A percentile compares a stretch with the other conserved stretches of the same genome.
These are phyloP conservation scores for Ministeria vibrans DNA, from an alignment of 78 protist genomes.

Conservation along the genomic window DNA sequence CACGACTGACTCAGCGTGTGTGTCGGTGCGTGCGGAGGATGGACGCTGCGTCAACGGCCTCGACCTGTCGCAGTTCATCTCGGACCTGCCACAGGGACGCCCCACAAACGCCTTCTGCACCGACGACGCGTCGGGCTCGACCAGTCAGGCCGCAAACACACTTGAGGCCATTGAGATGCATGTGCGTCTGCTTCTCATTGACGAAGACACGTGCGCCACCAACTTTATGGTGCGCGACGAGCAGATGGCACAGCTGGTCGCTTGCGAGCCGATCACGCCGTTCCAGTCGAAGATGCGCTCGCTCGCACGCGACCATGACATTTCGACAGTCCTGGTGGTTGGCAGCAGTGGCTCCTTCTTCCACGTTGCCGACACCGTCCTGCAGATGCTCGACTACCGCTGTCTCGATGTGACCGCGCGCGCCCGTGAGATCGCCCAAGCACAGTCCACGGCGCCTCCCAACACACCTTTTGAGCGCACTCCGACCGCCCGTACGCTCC, in stretches of 20 bases:
- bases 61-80: constrained; percentile 43
- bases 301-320: constrained; percentile 9
- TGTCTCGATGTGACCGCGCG: neutral
- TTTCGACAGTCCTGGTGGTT: constrained; percentile 38
- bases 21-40: constrained; percentile 53
- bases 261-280: constrained; percentile 52
- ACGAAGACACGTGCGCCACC: constrained; percentile 63
- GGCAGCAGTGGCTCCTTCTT: constrained; percentile 56
- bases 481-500: no score
- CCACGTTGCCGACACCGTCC: constrained; percentile 32
- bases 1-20: neutral
- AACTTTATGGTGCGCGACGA: constrained; percentile 55
- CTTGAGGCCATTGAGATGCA: constrained; percentile 41
- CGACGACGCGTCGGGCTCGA: constrained; percentile 40
- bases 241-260: constrained; percentile 35
- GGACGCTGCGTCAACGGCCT: constrained; percentile 26
- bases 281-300: constrained; percentile 16
- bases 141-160: constrained; percentile 45
- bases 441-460: no score
- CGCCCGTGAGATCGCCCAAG: neutral
- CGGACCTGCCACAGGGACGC: constrained; percentile 20
- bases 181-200: constrained; percentile 33
- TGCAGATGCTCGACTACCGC: constrained; percentile 10
- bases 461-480: no score
- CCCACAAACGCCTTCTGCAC: constrained; percentile 23